A percentile compares a stretch with the other conserved stretches of the same genome.
These are phyloP conservation scores for Fragaria ananassa DNA, from an alignment of 306 rosid species.

Conservation along the genomic window DNA sequence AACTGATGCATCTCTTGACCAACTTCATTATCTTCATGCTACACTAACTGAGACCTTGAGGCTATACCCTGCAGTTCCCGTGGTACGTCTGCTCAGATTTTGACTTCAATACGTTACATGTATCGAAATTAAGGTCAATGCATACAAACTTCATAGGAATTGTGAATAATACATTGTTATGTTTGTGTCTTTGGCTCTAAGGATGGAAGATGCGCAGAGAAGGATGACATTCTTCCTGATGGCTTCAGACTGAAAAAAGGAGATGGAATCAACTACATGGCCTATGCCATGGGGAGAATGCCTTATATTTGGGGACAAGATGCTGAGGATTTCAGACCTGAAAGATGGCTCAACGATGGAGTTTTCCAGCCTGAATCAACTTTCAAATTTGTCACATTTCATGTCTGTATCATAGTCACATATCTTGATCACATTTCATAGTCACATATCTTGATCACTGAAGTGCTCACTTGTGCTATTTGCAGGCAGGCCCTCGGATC, in stretches of 20 bases:
- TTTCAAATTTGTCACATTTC: slow-evolving; percentile 77
- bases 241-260: slow-evolving; percentile 60
- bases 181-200: not conserved
- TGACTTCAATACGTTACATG: not conserved
- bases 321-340: slow-evolving; percentile 55
- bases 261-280: slow-evolving; percentile 57
- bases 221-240: slow-evolving; percentile 63
- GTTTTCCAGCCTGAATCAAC: slow-evolving; percentile 61
- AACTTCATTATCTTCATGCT: slow-evolving; percentile 87
- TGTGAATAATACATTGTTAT: too few species aligned
- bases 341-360: slow-evolving; percentile 70
- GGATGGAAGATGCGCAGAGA: slow-evolving; percentile 35
- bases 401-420: slow-evolving; percentile 35
- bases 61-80: slow-evolving; percentile 72
- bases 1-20: slow-evolving; percentile 52
- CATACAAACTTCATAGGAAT: not conserved
- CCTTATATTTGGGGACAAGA: slow-evolving; percentile 70
- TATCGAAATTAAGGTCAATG: not conserved
- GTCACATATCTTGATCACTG: not conserved
- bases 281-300: slow-evolving; percentile 80
- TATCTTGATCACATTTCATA: not conserved
- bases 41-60: slow-evolving; percentile 74
- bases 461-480: not conserved
- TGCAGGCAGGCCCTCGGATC: slow-evolving; percentile 68
- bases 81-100: slow-evolving; percentile 26